Conservation (phyloP, 1,284 basidiomycete genomes). For the Papiliotrema fonsecae region DNA sequence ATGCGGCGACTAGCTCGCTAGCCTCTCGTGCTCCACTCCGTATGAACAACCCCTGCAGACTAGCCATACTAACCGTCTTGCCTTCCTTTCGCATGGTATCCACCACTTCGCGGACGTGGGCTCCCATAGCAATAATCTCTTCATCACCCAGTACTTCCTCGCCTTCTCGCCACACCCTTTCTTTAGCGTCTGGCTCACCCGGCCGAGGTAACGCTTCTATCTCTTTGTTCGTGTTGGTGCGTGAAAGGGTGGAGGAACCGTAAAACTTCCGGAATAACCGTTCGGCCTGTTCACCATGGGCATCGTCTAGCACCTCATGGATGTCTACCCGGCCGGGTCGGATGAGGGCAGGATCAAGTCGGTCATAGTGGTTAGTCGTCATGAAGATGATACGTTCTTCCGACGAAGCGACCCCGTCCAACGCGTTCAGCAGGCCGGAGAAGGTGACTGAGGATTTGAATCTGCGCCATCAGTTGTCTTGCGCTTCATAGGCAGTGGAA, state of each 20-base stretch:
- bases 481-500: neutral
- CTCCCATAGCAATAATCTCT: constrained; percentile 54
- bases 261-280: constrained; percentile 85
- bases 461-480: constrained; percentile 48
- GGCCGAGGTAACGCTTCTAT: constrained; percentile 47
- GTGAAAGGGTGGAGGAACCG: constrained; percentile 16
- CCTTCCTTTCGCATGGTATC: constrained; percentile 54
- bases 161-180: constrained; percentile 26
- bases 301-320: constrained; percentile 79
- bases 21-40: constrained; percentile 59
- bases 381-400: constrained; percentile 98
- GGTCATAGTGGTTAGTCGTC: constrained; percentile 88
- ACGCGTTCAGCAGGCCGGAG: constrained; percentile 92
- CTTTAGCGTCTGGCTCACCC: constrained; percentile 13
- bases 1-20: neutral
- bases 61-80: constrained; percentile 79
- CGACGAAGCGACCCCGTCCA: constrained; percentile 95
- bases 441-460: constrained; percentile 95
- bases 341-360: constrained; percentile 73
- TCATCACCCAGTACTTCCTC: constrained; percentile 52
- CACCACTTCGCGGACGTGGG: constrained; percentile 56
- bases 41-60: constrained; percentile 88
- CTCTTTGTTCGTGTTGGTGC: constrained; percentile 9
- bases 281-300: constrained; percentile 72
- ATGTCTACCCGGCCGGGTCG: constrained; percentile 92